Percentiles rank a stretch among this genome's conserved stretches.
Evolutionary conservation across 2,329 filamentous ascomycete genomes (phyloP).

Genomic region (Talaromyces verruculosus): DNA sequence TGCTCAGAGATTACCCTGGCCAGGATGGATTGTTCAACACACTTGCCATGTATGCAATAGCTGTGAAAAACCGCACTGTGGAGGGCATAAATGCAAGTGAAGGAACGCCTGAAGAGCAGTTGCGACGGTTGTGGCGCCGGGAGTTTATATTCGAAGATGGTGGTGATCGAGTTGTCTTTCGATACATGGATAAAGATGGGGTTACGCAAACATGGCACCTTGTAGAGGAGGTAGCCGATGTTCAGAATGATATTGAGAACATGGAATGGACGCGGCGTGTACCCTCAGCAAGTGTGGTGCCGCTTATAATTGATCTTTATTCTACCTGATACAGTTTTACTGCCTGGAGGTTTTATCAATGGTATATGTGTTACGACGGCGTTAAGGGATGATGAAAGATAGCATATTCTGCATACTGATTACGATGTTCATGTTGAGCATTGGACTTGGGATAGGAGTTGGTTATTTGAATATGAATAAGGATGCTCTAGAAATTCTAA

Average conservation of each 20-base stretch:
- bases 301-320: conserved; percentile 1
- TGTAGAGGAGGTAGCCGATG: conserved; percentile 5
- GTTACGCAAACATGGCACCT: not conserved
- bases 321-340: not conserved
- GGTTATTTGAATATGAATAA: not conserved
- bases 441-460: not conserved
- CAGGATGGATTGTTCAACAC: conserved; percentile 13
- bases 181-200: conserved; percentile 12
- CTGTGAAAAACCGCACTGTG: conserved; percentile 5
- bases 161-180: conserved; percentile 7
- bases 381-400: not conserved
- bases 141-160: conserved; percentile 13
- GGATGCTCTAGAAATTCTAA: not conserved
- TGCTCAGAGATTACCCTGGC: conserved; percentile 13
- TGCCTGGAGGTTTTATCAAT: not conserved
- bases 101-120: conserved; percentile 10
- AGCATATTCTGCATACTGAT: not conserved
- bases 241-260: not conserved
- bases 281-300: not conserved
- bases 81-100: conserved; percentile 6
- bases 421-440: not conserved
- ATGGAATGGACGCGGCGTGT: not conserved
- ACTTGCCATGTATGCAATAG: conserved; percentile 9
- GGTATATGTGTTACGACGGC: not conserved
- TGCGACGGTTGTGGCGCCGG: conserved; percentile 13